Evolutionary conservation across 2,329 filamentous ascomycete species (phyloP).

Genomic region (Talaromyces sp.): DNA sequence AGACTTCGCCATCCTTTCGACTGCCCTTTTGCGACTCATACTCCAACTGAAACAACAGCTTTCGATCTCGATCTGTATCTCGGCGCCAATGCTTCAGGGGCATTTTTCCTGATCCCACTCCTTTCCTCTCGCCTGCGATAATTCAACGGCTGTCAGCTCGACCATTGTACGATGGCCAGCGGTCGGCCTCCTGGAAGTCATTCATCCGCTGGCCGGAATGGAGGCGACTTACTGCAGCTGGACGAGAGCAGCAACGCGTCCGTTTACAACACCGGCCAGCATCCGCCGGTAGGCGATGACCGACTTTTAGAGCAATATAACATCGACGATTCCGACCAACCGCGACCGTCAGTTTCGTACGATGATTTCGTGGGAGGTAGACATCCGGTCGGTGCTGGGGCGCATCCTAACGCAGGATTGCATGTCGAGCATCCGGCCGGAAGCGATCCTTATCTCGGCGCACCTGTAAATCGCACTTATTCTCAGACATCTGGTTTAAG

Average conservation of each 20-base stretch:
- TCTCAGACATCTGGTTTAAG: slow-evolving; percentile 77
- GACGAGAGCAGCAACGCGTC: slow-evolving; percentile 37
- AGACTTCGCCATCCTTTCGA: not conserved
- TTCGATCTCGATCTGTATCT: slow-evolving; percentile 4
- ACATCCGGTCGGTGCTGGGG: slow-evolving; percentile 45
- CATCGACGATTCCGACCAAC: slow-evolving; percentile 62
- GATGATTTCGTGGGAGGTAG: slow-evolving; percentile 84
- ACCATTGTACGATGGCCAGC: slow-evolving; percentile 43
- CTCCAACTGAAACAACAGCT: slow-evolving; percentile 7
- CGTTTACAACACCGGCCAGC: slow-evolving; percentile 69
- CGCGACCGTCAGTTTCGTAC: slow-evolving; percentile 83
- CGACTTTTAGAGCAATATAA: slow-evolving; percentile 73
- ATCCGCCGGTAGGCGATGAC: slow-evolving; percentile 76
- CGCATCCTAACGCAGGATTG: slow-evolving; percentile 32
- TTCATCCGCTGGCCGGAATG: slow-evolving; percentile 43
- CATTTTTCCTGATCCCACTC: slow-evolving; percentile 23
- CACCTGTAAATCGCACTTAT: slow-evolving; percentile 47
- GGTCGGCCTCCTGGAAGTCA: slow-evolving; percentile 55
- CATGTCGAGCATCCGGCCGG: slow-evolving; percentile 33
- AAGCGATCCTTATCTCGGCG: slow-evolving; percentile 38
- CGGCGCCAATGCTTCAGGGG: slow-evolving; percentile 38
- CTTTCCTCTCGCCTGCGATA: slow-evolving; percentile 12
- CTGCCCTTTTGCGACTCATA: not conserved
- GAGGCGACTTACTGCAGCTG: slow-evolving; percentile 41
- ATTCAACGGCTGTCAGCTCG: slow-evolving; percentile 33